Percentiles rank a stretch among this genome's conserved stretches.
phyloP scores from a whole-genome alignment of 1,284 basidiomycete genomes.

The Serendipita sp. region DNA sequence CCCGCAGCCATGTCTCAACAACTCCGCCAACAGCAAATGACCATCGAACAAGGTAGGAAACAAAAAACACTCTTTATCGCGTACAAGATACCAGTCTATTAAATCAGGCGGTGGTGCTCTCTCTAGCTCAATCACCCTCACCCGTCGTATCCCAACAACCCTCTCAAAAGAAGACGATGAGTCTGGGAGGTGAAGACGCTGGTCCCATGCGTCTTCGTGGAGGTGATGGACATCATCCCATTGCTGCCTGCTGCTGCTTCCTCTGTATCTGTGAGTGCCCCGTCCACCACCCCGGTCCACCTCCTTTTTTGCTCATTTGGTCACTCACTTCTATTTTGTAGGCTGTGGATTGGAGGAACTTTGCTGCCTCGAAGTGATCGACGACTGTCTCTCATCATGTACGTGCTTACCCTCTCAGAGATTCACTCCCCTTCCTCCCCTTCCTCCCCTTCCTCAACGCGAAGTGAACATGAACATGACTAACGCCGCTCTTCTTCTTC shows the following conservation, averaged over 20 bases:
- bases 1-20: neutral
- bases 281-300: neutral
- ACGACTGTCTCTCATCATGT: neutral
- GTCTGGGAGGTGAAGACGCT: neutral
- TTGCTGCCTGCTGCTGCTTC: neutral
- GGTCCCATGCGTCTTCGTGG: neutral
- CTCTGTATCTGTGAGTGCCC: neutral
- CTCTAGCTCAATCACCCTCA: neutral
- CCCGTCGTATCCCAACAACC: neutral
- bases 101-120: neutral
- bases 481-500: no score
- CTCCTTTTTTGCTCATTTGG: neutral
- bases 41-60: constrained; percentile 1
- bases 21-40: neutral
- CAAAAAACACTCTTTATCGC: neutral
- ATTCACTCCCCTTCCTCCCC: no score
- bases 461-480: no score
- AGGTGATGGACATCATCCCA: neutral
- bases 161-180: neutral
- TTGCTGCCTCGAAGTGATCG: constrained; percentile 6
- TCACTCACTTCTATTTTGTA: neutral
- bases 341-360: constrained; percentile 5
- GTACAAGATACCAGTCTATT: neutral
- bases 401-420: constrained; percentile 37
- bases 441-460: no score